Evolutionary conservation across 176 grass and related monocot species (phyloP).

Genomic region (Cymbopogon citratus): DNA sequence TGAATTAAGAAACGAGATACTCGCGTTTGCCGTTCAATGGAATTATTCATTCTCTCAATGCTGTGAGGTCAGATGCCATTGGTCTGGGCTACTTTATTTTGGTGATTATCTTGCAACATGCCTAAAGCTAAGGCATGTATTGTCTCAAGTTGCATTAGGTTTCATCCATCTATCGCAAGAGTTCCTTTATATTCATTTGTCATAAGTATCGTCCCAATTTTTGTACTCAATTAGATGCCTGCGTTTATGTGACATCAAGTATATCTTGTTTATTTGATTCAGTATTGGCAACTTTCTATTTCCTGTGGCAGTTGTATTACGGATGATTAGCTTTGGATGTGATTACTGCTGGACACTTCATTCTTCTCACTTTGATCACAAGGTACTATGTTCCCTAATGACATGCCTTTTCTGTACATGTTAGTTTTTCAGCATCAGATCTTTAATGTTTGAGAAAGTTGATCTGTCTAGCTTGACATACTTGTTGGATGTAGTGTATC

Average conservation of each 20-base stretch:
- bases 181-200: not conserved
- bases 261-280: not conserved
- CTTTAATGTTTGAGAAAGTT: not conserved
- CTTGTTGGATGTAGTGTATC: not conserved
- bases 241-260: not conserved
- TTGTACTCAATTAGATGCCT: not conserved
- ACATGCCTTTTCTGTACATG: not conserved
- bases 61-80: not conserved
- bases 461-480: not conserved
- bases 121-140: not conserved
- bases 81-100: not conserved
- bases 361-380: slow-evolving; percentile 62
- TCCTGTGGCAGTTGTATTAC: slow-evolving; percentile 52
- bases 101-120: not conserved
- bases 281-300: slow-evolving; percentile 2
- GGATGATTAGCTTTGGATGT: slow-evolving; percentile 97
- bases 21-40: not conserved
- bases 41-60: not conserved
- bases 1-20: not conserved
- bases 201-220: not conserved
- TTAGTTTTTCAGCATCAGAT: not conserved
- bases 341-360: slow-evolving; percentile 69
- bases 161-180: not conserved
- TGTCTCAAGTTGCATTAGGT: not conserved
- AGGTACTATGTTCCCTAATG: slow-evolving; percentile 42